Evolutionary conservation across 345 rosid genomes (phyloP).

Genomic region (Hypericum androsaemum): DNA sequence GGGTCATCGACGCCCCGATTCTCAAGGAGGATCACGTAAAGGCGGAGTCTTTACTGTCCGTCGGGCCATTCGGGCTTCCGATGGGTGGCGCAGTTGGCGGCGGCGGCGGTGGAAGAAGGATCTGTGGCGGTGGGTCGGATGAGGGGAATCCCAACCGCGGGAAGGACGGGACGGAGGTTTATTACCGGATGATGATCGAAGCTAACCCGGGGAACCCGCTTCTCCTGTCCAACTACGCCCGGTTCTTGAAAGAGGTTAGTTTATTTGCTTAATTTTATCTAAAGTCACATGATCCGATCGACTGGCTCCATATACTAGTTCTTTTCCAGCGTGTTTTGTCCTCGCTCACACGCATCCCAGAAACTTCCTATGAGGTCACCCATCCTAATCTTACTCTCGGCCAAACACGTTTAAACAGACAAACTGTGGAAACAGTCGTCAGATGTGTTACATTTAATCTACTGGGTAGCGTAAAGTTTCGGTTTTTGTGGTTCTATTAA

Average conservation of each 20-base stretch:
- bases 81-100: constrained; percentile 33
- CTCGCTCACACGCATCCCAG: too few relatives aligned
- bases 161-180: constrained; percentile 40
- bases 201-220: constrained; percentile 76
- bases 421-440: too few relatives aligned
- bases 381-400: too few relatives aligned
- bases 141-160: constrained; percentile 27
- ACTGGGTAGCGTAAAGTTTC: neutral
- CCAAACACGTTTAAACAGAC: too few relatives aligned
- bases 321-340: too few relatives aligned
- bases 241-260: constrained; percentile 71
- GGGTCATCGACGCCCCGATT: constrained; percentile 17
- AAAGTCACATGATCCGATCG: too few relatives aligned
- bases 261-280: neutral
- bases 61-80: constrained; percentile 1
- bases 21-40: constrained; percentile 34
- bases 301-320: too few relatives aligned
- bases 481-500: neutral
- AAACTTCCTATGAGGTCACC: too few relatives aligned
- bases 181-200: constrained; percentile 69
- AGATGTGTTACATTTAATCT: neutral
- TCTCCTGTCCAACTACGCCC: constrained; percentile 74
- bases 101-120: constrained; percentile 33
- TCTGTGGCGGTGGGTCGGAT: constrained; percentile 27
- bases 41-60: constrained; percentile 10